Percentiles rank a stretch among this genome's conserved stretches.
These are phyloP conservation scores for Geranomyces michiganensis DNA, from an alignment of 192 early-diverging fungal species.

Conservation along the genomic window DNA sequence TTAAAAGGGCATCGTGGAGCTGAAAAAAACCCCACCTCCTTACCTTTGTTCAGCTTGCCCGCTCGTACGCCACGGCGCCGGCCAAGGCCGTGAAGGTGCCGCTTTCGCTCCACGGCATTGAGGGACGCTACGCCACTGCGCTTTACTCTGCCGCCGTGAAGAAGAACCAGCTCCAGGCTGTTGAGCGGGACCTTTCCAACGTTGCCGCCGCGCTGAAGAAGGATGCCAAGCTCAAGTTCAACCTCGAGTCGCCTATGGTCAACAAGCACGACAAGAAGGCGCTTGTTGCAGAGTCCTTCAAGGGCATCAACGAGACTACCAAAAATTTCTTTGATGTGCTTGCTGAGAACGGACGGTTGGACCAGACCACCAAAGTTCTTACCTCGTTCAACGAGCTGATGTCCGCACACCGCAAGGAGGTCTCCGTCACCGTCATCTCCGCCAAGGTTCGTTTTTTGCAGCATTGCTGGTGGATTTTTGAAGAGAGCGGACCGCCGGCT, in stretches of 20 bases:
- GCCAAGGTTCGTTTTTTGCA: conserved; percentile 70
- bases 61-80: conserved; percentile 30
- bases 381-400: conserved; percentile 79
- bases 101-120: conserved; percentile 88
- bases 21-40: background rate
- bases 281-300: conserved; percentile 68
- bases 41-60: conserved; percentile 10
- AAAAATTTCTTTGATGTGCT: conserved; percentile 89
- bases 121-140: conserved; percentile 97
- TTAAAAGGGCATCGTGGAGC: background rate
- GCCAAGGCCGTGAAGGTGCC: conserved; percentile 8
- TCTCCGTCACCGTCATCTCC: conserved; percentile 86
- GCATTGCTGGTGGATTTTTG: no score
- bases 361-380: conserved; percentile 82
- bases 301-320: conserved; percentile 63
- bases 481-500: no score
- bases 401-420: conserved; percentile 85
- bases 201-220: conserved; percentile 70
- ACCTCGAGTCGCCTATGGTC: conserved; percentile 86
- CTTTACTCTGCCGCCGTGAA: conserved; percentile 91
- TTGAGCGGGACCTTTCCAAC: conserved; percentile 81
- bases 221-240: conserved; percentile 70
- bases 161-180: conserved; percentile 73
- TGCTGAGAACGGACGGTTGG: conserved; percentile 92
- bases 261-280: conserved; percentile 77